phyloP scores from a whole-genome alignment of 2,329 filamentous ascomycete species.

The Fusarium bactridioides region DNA sequence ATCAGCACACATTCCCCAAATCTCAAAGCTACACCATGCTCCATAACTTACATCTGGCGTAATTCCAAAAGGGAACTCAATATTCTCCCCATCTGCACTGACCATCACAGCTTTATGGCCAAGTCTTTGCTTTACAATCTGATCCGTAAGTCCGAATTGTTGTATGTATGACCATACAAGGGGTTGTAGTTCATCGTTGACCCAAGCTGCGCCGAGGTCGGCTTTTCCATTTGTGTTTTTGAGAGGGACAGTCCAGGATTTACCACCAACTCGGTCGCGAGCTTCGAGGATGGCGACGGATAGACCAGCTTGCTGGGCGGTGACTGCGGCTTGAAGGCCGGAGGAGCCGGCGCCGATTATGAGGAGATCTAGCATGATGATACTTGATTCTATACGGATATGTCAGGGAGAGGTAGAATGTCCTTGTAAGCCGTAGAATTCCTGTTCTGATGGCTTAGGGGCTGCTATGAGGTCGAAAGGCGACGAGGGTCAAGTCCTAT shows the following conservation, averaged over 20 bases:
- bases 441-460: fast-evolving
- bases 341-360: conserved; percentile 57
- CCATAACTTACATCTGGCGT: conserved; percentile 27
- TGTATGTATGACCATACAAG: conserved; percentile 53
- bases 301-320: conserved; percentile 47
- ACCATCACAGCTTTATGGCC: conserved; percentile 54
- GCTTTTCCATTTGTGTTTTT: conserved; percentile 47
- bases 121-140: conserved; percentile 56
- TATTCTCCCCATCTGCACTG: conserved; percentile 45
- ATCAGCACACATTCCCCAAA: background rate
- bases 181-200: conserved; percentile 63
- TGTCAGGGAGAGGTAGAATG: fast-evolving
- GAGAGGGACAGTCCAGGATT: conserved; percentile 53
- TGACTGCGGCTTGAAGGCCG: conserved; percentile 48
- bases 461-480: background rate
- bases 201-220: conserved; percentile 67
- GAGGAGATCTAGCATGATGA: conserved; percentile 41
- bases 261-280: conserved; percentile 59
- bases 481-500: fast-evolving
- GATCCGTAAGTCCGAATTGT: conserved; percentile 49
- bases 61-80: conserved; percentile 34
- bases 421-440: fast-evolving
- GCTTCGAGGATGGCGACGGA: conserved; percentile 58
- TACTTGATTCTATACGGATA: fast-evolving
- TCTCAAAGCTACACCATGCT: fast-evolving